These are phyloP conservation scores for Aristolochia contorta DNA, from an alignment of 164 flowering plant genomes.

Conservation along the genomic window DNA sequence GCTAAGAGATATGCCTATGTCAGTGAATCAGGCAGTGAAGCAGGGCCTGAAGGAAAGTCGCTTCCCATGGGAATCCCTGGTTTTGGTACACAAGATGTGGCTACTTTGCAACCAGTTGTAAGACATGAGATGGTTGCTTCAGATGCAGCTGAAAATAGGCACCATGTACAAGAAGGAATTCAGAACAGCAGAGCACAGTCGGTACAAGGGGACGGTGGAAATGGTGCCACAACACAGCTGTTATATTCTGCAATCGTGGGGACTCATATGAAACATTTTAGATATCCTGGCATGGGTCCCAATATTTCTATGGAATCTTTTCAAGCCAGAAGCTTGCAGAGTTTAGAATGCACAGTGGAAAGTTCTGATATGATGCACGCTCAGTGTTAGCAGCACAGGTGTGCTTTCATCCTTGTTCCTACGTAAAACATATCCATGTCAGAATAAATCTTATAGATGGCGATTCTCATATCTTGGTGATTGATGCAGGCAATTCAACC, in stretches of 20 bases:
- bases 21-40: not conserved
- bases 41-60: slow-evolving; percentile 1
- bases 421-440: not conserved
- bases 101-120: not conserved
- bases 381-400: not conserved
- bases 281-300: not conserved
- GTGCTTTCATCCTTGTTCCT: not conserved
- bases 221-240: not conserved
- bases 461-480: not conserved
- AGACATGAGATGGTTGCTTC: not conserved
- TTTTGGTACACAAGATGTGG: slow-evolving; percentile 3
- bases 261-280: not conserved
- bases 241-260: not conserved
- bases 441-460: not conserved
- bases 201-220: not conserved
- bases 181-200: not conserved
- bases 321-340: not conserved
- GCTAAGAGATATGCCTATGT: slow-evolving; percentile 5
- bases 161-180: not conserved
- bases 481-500: slow-evolving; percentile 13
- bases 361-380: not conserved
- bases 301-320: not conserved
- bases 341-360: not conserved
- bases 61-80: slow-evolving; percentile 5
- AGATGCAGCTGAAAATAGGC: not conserved